Base-by-base conservation (phyloP, 2,329 filamentous ascomycete genomes). In the Dothistroma pini region DNA sequence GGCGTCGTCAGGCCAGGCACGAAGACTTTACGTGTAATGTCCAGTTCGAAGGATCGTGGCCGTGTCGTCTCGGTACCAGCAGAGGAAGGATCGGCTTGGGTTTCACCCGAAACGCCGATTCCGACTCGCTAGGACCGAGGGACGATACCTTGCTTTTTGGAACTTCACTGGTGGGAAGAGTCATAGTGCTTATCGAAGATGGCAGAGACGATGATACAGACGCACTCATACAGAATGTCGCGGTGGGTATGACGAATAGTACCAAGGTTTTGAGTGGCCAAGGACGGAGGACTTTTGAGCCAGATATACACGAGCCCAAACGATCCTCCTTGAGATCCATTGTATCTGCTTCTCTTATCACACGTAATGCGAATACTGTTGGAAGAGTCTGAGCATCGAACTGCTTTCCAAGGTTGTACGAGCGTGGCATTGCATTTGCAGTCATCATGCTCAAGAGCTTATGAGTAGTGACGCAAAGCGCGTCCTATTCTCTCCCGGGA, bases 391-490 rank as follows among this genome's bases (percentile, higher is more conserved):
- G 25, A 29, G 25, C 25, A 29, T 29, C 25, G 6, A 29, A 29
- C 6, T 29, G 3, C 25, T 29, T 3, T 29, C 25, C 25, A 29
- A 29, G 25, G 6, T 29, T 29, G 25, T 29, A 6, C 25, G 6
- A 29, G 25, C 25, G 25, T 29, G 6, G 25, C 25, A 6, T 29
- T 29, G 25, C 3, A 29, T 29, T 29, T 6, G 25, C 25, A 29
- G 25, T 29, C 25, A 6, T 29, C 41, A 44, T 53, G 50, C 22
- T 14, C 4, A 10, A 14, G 22, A 10, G 50, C 22, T 10, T 8
- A 53, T 53, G 50, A 21, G 5, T 19, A n/a, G 50, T 53, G 50
- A 53, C 50, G 50, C 50, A 53, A 53, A n/a, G 50, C 50, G 50
- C n/a, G 9, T 51, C 16, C 21, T 9, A 22, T 51, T 22, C 16